Percentiles rank a stretch among this genome's conserved stretches.
These are phyloP conservation scores for Pelargonium nanum DNA, from an alignment of 345 rosid genomes.

Conservation along the genomic window DNA sequence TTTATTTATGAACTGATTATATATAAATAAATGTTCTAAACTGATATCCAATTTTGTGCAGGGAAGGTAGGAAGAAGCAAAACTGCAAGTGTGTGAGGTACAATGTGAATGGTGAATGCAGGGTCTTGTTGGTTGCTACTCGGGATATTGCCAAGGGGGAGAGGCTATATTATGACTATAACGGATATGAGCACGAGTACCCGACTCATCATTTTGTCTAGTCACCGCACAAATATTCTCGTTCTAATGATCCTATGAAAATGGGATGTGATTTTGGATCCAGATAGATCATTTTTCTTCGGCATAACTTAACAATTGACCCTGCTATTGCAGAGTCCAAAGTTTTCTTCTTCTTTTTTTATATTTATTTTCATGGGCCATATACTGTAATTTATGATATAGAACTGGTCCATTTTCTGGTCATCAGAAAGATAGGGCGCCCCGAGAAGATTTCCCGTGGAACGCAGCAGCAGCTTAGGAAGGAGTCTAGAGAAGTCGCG, in stretches of 20 bases:
- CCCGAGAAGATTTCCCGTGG: too few relatives aligned
- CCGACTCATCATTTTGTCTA: slow-evolving; percentile 86
- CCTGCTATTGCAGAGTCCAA: slow-evolving; percentile 17
- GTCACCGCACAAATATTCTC: slow-evolving; percentile 13
- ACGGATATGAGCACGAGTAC: slow-evolving; percentile 86
- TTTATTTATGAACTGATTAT: not conserved
- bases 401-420: slow-evolving; percentile 17
- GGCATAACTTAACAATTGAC: slow-evolving; percentile 11
- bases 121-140: slow-evolving; percentile 81
- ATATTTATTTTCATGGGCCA: slow-evolving; percentile 12
- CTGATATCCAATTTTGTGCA: slow-evolving; percentile 34
- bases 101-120: slow-evolving; percentile 63
- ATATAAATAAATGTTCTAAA: slow-evolving; percentile 7
- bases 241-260: slow-evolving; percentile 12
- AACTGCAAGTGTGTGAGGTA: slow-evolving; percentile 94
- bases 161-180: slow-evolving; percentile 89
- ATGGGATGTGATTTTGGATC: slow-evolving; percentile 30
- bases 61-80: slow-evolving; percentile 83
- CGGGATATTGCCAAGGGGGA: slow-evolving; percentile 78
- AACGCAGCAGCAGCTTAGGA: not conserved
- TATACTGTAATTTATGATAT: slow-evolving; percentile 21
- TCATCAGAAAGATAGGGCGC: slow-evolving; percentile 1
- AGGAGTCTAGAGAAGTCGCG: not conserved
- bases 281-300: slow-evolving; percentile 15
- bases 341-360: slow-evolving; percentile 15